Conservation (phyloP, 306 rosid species). For the Rubus parviflorus region DNA sequence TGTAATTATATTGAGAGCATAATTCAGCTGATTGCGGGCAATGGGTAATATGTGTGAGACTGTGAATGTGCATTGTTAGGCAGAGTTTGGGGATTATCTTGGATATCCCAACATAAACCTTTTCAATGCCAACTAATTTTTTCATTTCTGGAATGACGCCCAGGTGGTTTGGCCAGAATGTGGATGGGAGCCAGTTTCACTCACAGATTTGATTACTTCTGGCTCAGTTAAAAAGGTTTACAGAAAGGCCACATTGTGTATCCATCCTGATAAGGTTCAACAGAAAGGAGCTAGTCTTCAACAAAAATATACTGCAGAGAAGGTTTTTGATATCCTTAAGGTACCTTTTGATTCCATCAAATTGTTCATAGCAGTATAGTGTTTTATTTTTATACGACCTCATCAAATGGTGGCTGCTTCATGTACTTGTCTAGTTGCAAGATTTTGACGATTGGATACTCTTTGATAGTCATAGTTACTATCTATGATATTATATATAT, state of each 20-base stretch:
- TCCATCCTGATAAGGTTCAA: conserved; percentile 96
- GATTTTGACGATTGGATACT: not conserved
- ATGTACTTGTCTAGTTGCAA: not conserved
- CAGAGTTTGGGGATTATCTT: not conserved
- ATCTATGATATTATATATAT: too few relatives aligned
- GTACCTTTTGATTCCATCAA: conserved; percentile 29
- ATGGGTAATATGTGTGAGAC: too few relatives aligned
- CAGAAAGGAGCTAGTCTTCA: conserved; percentile 78
- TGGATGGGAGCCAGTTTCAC: conserved; percentile 75
- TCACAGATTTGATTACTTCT: conserved; percentile 82
- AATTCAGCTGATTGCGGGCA: too few relatives aligned
- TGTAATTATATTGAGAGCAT: too few relatives aligned
- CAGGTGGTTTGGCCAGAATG: conserved; percentile 87
- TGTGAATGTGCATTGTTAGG: too few relatives aligned
- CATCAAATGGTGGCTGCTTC: not conserved
- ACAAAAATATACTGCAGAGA: conserved; percentile 83
- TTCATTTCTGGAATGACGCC: conserved; percentile 33
- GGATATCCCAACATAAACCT: not conserved
- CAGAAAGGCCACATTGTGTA: conserved; percentile 67
- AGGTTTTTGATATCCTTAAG: conserved; percentile 90
- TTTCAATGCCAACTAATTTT: not conserved
- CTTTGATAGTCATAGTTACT: not conserved
- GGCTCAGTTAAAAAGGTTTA: conserved; percentile 70
- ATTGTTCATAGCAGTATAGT: not conserved
- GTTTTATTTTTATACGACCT: not conserved